Base-by-base conservation (phyloP, 2,329 filamentous ascomycete genomes). In the Cercospora sp. region DNA sequence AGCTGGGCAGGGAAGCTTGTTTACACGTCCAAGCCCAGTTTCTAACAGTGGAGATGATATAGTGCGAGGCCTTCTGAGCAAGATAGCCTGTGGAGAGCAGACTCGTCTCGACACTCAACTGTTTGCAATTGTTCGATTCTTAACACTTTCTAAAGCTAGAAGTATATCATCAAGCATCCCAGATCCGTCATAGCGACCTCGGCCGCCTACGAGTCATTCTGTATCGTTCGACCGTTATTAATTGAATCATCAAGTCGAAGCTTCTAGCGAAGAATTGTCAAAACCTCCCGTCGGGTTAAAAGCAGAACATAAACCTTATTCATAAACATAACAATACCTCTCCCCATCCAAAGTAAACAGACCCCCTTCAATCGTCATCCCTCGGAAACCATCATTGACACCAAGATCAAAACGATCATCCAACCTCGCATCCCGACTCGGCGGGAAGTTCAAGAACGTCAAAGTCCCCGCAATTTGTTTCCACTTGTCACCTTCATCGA, bases 301-400 rank as follows among this genome's bases (percentile, higher is more conserved):
- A 31, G 16, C 5, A 28, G 10, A 30, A 31, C 31, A 60, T n/a
- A n/a, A n/a, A 9, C 8, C 16, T 36, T 62, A 71, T 26, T 66
- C 64, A 64, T 71, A 69, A 61, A 66, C 9, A 71, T 71, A 69
- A 57, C 69, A 71, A 61, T 64, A 69, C n/a, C 26, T 57, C 33
- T 45, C 30, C 13, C 65, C 69, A 2, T 31, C 63, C 12, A 64
- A 42, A 13, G 67, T 69, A 59, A 51, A 63, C 63, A 69, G 12
- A 13, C 58, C 62, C 3, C 68, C 67, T 31, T 36, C 31, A 28
- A 71, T 67, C 58, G 23, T 65, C 20, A 67, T 61, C 2, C 65
- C 63, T n/a, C 31, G 26, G n/a, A 66, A 67, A 1, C 57, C 65
- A 64, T 68, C 69, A 48, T 60, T 62, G 1, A 68, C 45, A 2